Conservation (phyloP, 176 grass and related monocot genomes). For the Neostapfia colusana region DNA sequence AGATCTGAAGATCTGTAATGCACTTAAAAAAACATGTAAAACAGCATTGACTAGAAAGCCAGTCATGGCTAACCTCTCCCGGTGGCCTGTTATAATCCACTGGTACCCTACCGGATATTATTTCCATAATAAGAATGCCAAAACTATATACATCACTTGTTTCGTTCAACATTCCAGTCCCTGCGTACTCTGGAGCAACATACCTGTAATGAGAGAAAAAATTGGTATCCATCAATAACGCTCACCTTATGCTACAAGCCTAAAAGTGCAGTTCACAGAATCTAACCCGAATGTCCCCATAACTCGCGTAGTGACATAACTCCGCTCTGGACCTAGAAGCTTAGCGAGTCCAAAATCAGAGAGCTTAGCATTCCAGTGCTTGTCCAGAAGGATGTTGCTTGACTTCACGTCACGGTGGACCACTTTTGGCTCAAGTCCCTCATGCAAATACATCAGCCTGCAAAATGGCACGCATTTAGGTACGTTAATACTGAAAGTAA, state of each 20-base stretch:
- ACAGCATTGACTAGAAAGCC: not conserved
- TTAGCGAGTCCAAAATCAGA: constrained; percentile 97
- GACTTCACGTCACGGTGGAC: constrained; percentile 98
- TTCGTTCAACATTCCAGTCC: constrained; percentile 97
- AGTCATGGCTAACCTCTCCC: constrained; percentile 62
- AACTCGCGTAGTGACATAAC: constrained; percentile 89
- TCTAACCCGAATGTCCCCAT: constrained; percentile 99
- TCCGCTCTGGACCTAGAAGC: constrained; percentile 68
- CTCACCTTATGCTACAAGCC: not conserved
- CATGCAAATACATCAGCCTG: constrained; percentile 94
- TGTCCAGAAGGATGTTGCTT: constrained; percentile 93
- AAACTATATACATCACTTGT: constrained; percentile 96
- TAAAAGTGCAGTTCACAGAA: constrained; percentile 15
- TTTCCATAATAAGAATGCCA: constrained; percentile 96
- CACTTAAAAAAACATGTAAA: constrained; percentile 8
- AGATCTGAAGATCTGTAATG: not conserved
- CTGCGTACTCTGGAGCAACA: constrained; percentile 93
- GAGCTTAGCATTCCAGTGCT: constrained; percentile 87
- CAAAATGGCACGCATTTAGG: constrained; percentile 1
- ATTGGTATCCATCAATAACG: not conserved
- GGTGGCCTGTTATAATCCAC: constrained; percentile 92
- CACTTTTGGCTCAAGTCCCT: constrained; percentile 93
- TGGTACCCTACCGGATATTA: constrained; percentile 78
- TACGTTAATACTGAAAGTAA: constrained; percentile 11
- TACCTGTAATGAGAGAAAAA: constrained; percentile 52